Evolutionary conservation across 1,139 yeast species (phyloP), one percentile per base, ranked within the genome.

Genomic region (Magnusiomyces ingens): DNA sequence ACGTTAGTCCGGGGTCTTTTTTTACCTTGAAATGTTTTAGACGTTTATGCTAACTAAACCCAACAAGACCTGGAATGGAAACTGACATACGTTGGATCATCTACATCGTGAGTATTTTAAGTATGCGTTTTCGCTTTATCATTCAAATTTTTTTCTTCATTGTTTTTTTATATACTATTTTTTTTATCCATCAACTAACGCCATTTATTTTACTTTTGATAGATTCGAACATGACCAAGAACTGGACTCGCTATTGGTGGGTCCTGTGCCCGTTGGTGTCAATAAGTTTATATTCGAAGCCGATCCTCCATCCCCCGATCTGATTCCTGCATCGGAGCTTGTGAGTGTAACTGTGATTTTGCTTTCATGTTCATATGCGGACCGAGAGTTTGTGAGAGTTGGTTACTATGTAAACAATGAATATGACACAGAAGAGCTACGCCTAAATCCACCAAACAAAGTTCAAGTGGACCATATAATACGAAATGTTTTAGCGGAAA

Each of bases 321-420:
- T 91, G 59, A 93, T 93, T 60, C 99, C 99, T 0, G 96, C 96
- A 5, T 84, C 90, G 59, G 99, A 93, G 67, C 78, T 94, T 60
- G 97, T 93, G 19, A 83, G 94, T 62, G 98, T 93, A 49, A 93
- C 99, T 0, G 99, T 93, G 36, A 90, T 93, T 55, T 73, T 93
- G 55, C 76, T 93, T 59, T 87, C 96, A 57, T 93, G 99, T 69
- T 85, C 96, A 0, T 93, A 93, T 67, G 88, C 89, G 52, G 96
- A 87, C 57, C 77, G 94, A 62, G 99, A 93, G 69, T 93, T 93
- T 73, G 99, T 93, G 3, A 76, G 98, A 58, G 99, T 93, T 13
- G 99, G 99, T 0, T 93, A 93, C 71, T 93, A 93, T 66, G 99
- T 93, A 55, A 93, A 93, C 71, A 93, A 93, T 69, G 99, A 93